phyloP scores from a whole-genome alignment of 352 stramenopile species.

The Globisporangium uncinulatum region DNA sequence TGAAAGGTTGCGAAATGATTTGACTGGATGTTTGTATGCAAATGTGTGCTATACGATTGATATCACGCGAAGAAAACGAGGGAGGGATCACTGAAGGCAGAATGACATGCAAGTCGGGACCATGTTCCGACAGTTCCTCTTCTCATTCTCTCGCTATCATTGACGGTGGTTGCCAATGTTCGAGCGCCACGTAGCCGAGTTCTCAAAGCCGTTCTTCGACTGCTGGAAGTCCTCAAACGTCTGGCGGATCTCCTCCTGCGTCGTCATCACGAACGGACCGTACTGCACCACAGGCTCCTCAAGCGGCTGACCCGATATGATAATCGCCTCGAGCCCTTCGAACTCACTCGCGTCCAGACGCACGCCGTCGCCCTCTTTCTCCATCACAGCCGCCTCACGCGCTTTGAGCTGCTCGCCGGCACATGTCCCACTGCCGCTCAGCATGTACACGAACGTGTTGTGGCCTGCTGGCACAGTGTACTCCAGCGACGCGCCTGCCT shows the following conservation, averaged over 20 bases:
- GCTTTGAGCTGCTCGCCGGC: constrained; percentile 5
- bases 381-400: constrained; percentile 14
- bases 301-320: constrained; percentile 45
- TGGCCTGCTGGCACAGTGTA: constrained; percentile 15
- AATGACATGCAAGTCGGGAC: too few relatives aligned
- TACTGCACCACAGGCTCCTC: constrained; percentile 60
- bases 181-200: constrained; percentile 2
- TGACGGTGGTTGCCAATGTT: too few relatives aligned
- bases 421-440: constrained; percentile 6
- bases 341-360: constrained; percentile 6
- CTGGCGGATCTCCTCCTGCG: constrained; percentile 38
- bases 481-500: constrained; percentile 7
- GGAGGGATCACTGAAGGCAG: too few relatives aligned
- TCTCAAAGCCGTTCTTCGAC: constrained; percentile 65
- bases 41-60: too few relatives aligned
- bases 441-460: constrained; percentile 21
- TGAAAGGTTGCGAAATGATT: too few relatives aligned
- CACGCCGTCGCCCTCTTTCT: constrained; percentile 20
- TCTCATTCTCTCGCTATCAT: too few relatives aligned
- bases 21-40: too few relatives aligned
- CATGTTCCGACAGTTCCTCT: too few relatives aligned
- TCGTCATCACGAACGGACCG: constrained; percentile 77
- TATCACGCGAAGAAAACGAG: too few relatives aligned
- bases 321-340: constrained; percentile 41
- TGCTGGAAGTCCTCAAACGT: constrained; percentile 44